A percentile compares a stretch with the other conserved stretches of the same genome.
These are phyloP conservation scores for Ananas comosus DNA, from an alignment of 176 grass and related monocot species.

Conservation along the genomic window DNA sequence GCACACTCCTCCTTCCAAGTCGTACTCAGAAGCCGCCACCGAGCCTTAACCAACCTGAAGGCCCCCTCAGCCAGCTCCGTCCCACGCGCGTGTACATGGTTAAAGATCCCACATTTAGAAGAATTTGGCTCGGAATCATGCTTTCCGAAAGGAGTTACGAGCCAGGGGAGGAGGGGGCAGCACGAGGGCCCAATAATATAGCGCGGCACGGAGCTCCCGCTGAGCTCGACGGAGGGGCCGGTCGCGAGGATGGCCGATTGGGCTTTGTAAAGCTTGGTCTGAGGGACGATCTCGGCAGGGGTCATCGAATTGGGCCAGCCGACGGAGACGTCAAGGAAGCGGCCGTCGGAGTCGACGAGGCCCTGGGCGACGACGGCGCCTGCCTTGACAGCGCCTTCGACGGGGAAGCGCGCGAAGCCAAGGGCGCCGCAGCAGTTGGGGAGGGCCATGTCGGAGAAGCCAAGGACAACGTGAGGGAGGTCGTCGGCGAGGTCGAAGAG, in stretches of 20 bases:
- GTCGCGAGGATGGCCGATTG: conserved; percentile 42
- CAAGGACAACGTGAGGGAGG: conserved; percentile 52
- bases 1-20: conserved; percentile 76
- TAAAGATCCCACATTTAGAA: conserved; percentile 59
- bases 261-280: conserved; percentile 48
- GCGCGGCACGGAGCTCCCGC: conserved; percentile 42
- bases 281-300: conserved; percentile 46
- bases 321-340: conserved; percentile 71
- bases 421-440: conserved; percentile 82
- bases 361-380: conserved; percentile 48
- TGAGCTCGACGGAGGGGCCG: conserved; percentile 44
- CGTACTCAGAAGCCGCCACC: conserved; percentile 61
- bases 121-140: conserved; percentile 1
- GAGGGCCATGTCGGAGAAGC: conserved; percentile 52
- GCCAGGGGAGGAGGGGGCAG: conserved; percentile 78
- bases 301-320: conserved; percentile 53
- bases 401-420: conserved; percentile 50
- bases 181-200: conserved; percentile 61
- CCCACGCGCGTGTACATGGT: conserved; percentile 60
- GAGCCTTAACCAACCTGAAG: conserved; percentile 48
- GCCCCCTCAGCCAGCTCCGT: conserved; percentile 44
- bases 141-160: conserved; percentile 56
- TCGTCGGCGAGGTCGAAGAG: conserved; percentile 50
- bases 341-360: conserved; percentile 71
- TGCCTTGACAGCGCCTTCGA: conserved; percentile 11